Percentiles rank a stretch among this genome's conserved stretches.
These are phyloP conservation scores for Artemisia argyi DNA, from an alignment of 129 eudicot species.

Conservation along the genomic window DNA sequence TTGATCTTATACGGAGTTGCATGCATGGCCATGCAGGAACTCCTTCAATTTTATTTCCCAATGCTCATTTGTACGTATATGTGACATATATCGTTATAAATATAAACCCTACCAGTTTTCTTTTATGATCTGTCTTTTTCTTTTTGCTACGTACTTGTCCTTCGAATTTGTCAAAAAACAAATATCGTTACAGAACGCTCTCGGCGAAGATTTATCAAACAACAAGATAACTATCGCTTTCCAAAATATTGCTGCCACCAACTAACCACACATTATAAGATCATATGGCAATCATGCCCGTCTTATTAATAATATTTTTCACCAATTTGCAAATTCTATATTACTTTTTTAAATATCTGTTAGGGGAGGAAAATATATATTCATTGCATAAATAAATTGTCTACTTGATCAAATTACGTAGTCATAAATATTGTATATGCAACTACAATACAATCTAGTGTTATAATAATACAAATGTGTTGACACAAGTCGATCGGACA, in stretches of 20 bases:
- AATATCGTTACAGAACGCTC: no score
- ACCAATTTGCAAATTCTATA: background rate
- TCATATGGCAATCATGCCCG: constrained; percentile 13
- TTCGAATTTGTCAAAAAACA: no score
- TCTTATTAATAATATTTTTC: background rate
- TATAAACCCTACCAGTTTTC: background rate
- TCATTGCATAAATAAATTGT: background rate
- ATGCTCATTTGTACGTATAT: constrained; percentile 5
- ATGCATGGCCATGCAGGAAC: constrained; percentile 28
- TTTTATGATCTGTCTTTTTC: background rate
- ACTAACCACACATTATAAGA: constrained; percentile 23
- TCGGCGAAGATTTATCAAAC: no score
- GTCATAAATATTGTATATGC: background rate
- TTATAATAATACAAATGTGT: background rate
- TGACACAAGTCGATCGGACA: no score
- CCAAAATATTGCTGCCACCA: constrained; percentile 27
- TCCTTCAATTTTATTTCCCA: background rate
- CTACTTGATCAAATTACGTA: background rate
- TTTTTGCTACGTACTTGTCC: background rate
- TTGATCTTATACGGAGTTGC: background rate
- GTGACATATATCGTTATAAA: background rate
- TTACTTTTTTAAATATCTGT: background rate
- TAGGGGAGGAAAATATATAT: background rate
- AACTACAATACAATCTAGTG: background rate
- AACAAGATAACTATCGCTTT: constrained; percentile 21